Conservation (phyloP, 257 asterid species). For the Osmanthus fragrans region DNA sequence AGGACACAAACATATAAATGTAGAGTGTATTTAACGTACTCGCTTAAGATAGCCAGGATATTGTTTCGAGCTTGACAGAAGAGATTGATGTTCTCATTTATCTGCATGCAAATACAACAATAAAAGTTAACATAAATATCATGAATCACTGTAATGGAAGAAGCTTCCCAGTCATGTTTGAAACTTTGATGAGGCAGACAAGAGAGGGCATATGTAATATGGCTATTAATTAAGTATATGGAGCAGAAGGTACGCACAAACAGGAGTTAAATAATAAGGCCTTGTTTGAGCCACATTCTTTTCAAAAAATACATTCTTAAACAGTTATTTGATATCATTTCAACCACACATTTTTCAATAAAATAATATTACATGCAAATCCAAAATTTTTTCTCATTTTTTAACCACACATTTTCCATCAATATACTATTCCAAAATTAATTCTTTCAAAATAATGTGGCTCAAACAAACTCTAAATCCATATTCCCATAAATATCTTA, state of each 20-base stretch:
- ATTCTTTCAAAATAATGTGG: too few species aligned
- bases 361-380: too few species aligned
- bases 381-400: too few species aligned
- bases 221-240: neutral
- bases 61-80: conserved; percentile 66
- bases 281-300: too few species aligned
- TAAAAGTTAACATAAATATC: conserved; percentile 20
- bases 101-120: conserved; percentile 43
- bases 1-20: conserved; percentile 5
- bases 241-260: neutral
- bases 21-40: conserved; percentile 45
- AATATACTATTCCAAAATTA: too few species aligned
- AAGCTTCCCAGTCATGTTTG: conserved; percentile 14
- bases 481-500: neutral
- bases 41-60: conserved; percentile 58
- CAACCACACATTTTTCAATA: too few species aligned
- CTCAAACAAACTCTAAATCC: too few species aligned
- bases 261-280: conserved; percentile 18
- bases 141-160: conserved; percentile 19
- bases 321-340: too few species aligned
- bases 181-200: neutral
- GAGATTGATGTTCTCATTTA: too few species aligned
- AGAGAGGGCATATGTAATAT: neutral
- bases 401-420: too few species aligned
- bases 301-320: too few species aligned